These are phyloP conservation scores for Lecanoromycetidae sp. DNA, from an alignment of 2,329 filamentous ascomycete species.

Conservation along the genomic window DNA sequence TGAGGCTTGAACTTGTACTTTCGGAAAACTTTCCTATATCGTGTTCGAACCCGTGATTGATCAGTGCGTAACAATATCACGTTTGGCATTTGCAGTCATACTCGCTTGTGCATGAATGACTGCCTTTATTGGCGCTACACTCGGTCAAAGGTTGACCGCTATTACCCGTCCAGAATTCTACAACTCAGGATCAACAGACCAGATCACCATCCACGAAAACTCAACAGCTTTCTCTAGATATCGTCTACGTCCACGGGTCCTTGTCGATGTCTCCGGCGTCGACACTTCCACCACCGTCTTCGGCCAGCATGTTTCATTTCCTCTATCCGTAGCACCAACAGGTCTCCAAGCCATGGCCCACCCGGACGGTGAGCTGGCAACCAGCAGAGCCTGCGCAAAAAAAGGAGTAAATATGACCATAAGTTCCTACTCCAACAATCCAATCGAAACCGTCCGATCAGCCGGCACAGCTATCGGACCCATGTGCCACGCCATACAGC, in stretches of 20 bases:
- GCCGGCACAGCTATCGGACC: slow-evolving; percentile 21
- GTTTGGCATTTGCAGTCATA: neutral
- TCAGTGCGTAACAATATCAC: too few species aligned
- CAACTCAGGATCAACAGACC: slow-evolving; percentile 39
- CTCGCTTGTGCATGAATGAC: too few species aligned
- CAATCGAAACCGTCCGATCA: slow-evolving; percentile 29
- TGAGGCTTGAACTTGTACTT: too few species aligned
- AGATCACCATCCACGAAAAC: slow-evolving; percentile 35
- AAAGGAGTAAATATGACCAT: slow-evolving; percentile 28
- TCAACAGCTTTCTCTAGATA: slow-evolving; percentile 33
- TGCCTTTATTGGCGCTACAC: too few species aligned
- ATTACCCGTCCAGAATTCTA: slow-evolving; percentile 23
- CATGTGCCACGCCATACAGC: slow-evolving; percentile 24
- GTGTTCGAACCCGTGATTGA: too few species aligned
- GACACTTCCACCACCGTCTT: slow-evolving; percentile 28
- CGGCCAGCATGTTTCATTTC: slow-evolving; percentile 26
- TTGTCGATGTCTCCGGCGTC: slow-evolving; percentile 29
- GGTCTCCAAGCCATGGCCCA: slow-evolving; percentile 35
- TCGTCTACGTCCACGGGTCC: slow-evolving; percentile 36
- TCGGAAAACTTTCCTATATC: too few species aligned
- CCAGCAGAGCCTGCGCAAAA: slow-evolving; percentile 30
- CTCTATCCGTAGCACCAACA: slow-evolving; percentile 32
- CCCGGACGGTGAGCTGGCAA: slow-evolving; percentile 32
- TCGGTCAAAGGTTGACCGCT: neutral
- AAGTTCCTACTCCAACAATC: slow-evolving; percentile 30